Percentiles rank a stretch among this genome's conserved stretches.
phyloP scores from a whole-genome alignment of 768 basidiomycete species.

The Amyloporia xantha region DNA sequence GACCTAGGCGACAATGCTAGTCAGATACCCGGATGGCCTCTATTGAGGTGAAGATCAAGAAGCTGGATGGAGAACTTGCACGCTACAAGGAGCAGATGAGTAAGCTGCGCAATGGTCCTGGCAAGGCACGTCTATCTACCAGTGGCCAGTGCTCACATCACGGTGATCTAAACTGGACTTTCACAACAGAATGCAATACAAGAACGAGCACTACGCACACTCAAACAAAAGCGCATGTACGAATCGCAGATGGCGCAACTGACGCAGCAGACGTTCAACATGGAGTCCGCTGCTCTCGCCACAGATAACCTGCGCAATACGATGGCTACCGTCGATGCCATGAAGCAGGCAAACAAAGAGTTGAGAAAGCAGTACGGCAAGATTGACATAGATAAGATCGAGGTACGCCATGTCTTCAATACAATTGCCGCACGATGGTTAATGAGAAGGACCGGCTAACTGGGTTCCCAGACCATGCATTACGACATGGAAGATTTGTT shows the following conservation, averaged over 20 bases:
- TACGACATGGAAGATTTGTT: slow-evolving; percentile 97
- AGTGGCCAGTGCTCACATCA: neutral
- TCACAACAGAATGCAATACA: slow-evolving; percentile 72
- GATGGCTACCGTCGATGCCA: slow-evolving; percentile 97
- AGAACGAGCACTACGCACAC: slow-evolving; percentile 85
- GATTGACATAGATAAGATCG: slow-evolving; percentile 96
- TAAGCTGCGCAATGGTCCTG: slow-evolving; percentile 88
- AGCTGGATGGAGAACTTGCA: slow-evolving; percentile 87
- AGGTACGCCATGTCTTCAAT: slow-evolving; percentile 46
- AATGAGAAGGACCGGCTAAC: neutral
- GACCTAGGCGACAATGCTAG: slow-evolving; percentile 32
- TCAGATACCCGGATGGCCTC: slow-evolving; percentile 82
- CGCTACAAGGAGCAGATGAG: slow-evolving; percentile 96
- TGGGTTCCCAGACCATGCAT: slow-evolving; percentile 67
- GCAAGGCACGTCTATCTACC: slow-evolving; percentile 57
- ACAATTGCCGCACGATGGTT: neutral
- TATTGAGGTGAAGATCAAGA: slow-evolving; percentile 95
- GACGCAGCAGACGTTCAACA: slow-evolving; percentile 94
- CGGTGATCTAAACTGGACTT: neutral
- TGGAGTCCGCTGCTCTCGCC: slow-evolving; percentile 91
- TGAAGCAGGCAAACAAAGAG: slow-evolving; percentile 95
- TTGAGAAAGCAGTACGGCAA: slow-evolving; percentile 96
- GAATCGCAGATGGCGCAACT: slow-evolving; percentile 88
- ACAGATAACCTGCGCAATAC: slow-evolving; percentile 99
- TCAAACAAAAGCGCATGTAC: slow-evolving; percentile 96